Base-by-base conservation (phyloP, 164 flowering plant genomes). In the grape (Vitis vinifera) region DNA sequence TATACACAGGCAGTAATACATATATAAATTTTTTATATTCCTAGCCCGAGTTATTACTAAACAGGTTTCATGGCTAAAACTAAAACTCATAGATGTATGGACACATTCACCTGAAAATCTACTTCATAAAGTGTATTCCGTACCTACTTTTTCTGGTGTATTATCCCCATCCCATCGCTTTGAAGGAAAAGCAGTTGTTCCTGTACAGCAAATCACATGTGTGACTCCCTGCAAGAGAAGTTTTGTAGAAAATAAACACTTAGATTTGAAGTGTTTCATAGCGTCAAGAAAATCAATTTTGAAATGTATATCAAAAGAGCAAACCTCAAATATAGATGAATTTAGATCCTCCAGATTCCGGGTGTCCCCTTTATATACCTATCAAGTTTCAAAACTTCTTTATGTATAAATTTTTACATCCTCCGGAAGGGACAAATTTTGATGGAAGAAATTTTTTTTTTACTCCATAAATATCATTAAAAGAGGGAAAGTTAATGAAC, bases 161-260 rank as follows among this genome's bases (percentile, higher is more conserved):
- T 95, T 95, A 69, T 92, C 96, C 53, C 91, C 96, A 65, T 90
- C 91, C 99, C 99, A 91, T 59, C 98, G 82, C 78, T 68, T 89
- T 49, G 99, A 92, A 66, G 99, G 99, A 74, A 95, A 95, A 29
- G 99, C 99, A 11, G 99, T 95, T 51, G 99, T 95, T 67, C 99
- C 99, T 2, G 97, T 91, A 88, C 91, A 85, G 80, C 97, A 92
- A 61, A 95, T 92, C 72, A 91, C 96, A 84, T 95, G 97, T 29
- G 99, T 92, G 64, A 91, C 91, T 68, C 98, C 98, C 99, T 92
- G 51, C 12, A 80, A 78, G 58, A 52, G 61, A 72, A 65, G 15
- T 44, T 62, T 68, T 65, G 10, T 52, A 69, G 27, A 7, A 14
- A 12, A 49, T 3, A 61, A 56, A 37, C 11, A 8, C 8, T 31